phyloP scores from a whole-genome alignment of 129 eudicot species.

The Flaveria robusta region DNA sequence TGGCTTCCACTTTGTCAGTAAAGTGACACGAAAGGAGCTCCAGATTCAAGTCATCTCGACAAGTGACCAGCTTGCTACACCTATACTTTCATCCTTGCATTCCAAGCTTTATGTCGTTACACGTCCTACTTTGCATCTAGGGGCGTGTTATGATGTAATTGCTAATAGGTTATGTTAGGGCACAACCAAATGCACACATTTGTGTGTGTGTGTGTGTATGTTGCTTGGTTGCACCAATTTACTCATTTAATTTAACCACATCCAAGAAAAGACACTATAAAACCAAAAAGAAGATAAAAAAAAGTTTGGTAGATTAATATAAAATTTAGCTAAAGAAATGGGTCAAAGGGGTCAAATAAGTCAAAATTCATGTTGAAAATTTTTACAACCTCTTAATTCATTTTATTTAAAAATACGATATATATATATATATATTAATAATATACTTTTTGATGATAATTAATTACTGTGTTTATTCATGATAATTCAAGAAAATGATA shows the following conservation, averaged over 20 bases:
- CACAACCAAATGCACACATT: neutral
- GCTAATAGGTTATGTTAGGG: neutral
- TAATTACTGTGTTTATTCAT: neutral
- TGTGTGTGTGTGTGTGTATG: no score
- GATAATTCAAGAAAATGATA: neutral
- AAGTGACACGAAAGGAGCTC: neutral
- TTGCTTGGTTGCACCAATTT: neutral
- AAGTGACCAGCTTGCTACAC: neutral
- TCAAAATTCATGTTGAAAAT: neutral
- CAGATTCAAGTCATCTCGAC: neutral
- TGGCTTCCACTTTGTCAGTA: neutral
- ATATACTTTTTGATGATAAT: neutral
- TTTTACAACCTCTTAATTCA: neutral
- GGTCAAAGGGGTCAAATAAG: neutral
- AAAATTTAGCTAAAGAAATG: neutral
- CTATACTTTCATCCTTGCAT: neutral
- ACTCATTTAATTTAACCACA: neutral
- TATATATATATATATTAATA: neutral
- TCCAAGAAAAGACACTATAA: neutral
- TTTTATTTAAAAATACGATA: neutral
- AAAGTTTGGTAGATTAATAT: neutral
- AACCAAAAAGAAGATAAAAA: neutral
- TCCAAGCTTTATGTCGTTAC: neutral
- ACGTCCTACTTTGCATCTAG: neutral
- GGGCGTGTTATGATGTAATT: neutral